Conservation (phyloP, 1,284 basidiomycete genomes). For the Irpex rosettiformis region DNA sequence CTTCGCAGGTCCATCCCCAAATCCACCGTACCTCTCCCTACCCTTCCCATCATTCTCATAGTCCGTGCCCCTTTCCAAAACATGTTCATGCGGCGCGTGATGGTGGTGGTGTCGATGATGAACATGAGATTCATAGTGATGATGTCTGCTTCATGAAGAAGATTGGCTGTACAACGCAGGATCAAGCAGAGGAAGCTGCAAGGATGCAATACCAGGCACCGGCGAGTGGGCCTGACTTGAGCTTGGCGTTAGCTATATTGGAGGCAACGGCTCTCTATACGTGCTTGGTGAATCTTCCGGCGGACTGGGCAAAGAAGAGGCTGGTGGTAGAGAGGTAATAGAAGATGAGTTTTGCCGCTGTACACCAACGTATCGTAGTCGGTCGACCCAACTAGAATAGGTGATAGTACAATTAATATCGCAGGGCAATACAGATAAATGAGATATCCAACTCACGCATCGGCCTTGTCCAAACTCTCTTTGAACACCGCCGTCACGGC, state of each 20-base stretch:
- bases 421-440: not conserved
- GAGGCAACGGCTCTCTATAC: conserved; percentile 18
- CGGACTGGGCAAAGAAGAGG: conserved; percentile 12
- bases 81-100: not conserved
- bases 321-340: conserved; percentile 13
- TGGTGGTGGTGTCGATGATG: conserved; percentile 5
- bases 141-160: not conserved
- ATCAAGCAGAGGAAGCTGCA: conserved; percentile 22
- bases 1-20: conserved; percentile 16
- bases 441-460: conserved; percentile 60
- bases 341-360: conserved; percentile 45
- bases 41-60: not conserved
- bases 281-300: conserved; percentile 17
- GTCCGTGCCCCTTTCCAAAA: not conserved
- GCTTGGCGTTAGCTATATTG: conserved; percentile 15
- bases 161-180: conserved; percentile 16
- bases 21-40: conserved; percentile 12
- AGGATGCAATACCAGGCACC: conserved; percentile 20
- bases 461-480: conserved; percentile 85
- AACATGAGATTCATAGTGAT: not conserved
- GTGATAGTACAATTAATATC: conserved; percentile 4
- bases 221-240: conserved; percentile 22
- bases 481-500: conserved; percentile 84
- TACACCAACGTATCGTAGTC: conserved; percentile 70
- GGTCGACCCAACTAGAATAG: conserved; percentile 69